Evolutionary conservation across 768 basidiomycete genomes (phyloP).

Genomic region (Suillus fuscotomentosus): DNA sequence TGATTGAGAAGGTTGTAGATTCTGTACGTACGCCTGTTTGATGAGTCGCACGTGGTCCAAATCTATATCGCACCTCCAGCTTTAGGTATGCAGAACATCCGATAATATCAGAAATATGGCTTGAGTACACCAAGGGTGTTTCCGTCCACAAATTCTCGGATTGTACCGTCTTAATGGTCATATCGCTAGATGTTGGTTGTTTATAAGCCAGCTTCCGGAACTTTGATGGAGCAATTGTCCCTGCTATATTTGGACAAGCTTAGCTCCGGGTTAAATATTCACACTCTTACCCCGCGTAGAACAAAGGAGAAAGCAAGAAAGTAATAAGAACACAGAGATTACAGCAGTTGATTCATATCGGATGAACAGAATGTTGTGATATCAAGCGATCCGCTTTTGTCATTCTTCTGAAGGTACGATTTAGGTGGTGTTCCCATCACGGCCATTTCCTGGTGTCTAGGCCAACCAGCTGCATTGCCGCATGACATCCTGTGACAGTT

Average conservation of each 20-base stretch:
- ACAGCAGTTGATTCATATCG: neutral
- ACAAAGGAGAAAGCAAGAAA: neutral
- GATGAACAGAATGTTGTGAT: neutral
- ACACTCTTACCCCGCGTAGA: neutral
- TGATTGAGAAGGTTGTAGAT: slow-evolving; percentile 68
- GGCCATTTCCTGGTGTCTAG: neutral
- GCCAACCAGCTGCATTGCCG: neutral
- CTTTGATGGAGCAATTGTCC: neutral
- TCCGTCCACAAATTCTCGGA: slow-evolving; percentile 46
- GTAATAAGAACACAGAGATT: neutral
- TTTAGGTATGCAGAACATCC: slow-evolving; percentile 64
- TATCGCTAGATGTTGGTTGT: slow-evolving; percentile 1
- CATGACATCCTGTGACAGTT: neutral
- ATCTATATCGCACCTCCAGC: slow-evolving; percentile 52
- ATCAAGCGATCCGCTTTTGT: neutral
- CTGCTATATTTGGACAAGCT: neutral
- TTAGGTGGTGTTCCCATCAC: slow-evolving; percentile 1
- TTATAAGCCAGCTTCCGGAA: neutral
- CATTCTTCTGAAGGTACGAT: neutral
- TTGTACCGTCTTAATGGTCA: slow-evolving; percentile 3
- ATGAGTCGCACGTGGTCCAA: neutral
- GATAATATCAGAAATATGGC: slow-evolving; percentile 50
- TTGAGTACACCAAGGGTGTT: slow-evolving; percentile 66
- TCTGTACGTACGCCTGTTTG: slow-evolving; percentile 38
- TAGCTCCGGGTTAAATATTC: neutral